phyloP scores from a whole-genome alignment of 1,284 basidiomycete genomes.

The Rhodotorula sp. region DNA sequence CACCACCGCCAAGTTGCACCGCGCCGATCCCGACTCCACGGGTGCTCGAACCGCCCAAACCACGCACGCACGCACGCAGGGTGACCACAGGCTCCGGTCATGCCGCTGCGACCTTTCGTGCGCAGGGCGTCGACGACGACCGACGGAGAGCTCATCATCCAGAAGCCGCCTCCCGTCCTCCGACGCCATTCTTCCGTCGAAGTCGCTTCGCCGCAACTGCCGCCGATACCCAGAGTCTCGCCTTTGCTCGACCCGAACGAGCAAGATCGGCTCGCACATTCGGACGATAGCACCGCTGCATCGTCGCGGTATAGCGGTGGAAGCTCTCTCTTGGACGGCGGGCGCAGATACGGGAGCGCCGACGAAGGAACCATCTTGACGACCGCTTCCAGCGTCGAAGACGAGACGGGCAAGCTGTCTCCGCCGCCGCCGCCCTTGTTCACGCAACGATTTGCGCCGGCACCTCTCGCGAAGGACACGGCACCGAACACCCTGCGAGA shows the following conservation, averaged over 20 bases:
- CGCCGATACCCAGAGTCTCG: constrained; percentile 1
- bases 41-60: too few relatives aligned
- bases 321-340: background rate
- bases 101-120: background rate
- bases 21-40: too few relatives aligned
- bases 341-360: background rate
- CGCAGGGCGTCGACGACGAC: background rate
- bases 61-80: background rate
- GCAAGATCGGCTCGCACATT: background rate
- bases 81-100: background rate
- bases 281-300: background rate
- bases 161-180: background rate
- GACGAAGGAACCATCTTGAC: background rate
- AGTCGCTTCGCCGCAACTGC: background rate
- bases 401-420: background rate
- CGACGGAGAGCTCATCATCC: background rate
- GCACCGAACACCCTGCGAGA: background rate
- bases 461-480: background rate
- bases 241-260: background rate
- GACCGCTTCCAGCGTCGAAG: background rate
- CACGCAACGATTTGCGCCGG: background rate
- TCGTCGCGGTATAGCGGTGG: background rate
- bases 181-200: background rate
- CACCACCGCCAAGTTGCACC: too few relatives aligned
- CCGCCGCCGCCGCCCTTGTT: background rate